Evolutionary conservation across 2,329 filamentous ascomycete genomes (phyloP), one percentile per base, ranked within the genome.

Genomic region (Verticillium dahliae): DNA sequence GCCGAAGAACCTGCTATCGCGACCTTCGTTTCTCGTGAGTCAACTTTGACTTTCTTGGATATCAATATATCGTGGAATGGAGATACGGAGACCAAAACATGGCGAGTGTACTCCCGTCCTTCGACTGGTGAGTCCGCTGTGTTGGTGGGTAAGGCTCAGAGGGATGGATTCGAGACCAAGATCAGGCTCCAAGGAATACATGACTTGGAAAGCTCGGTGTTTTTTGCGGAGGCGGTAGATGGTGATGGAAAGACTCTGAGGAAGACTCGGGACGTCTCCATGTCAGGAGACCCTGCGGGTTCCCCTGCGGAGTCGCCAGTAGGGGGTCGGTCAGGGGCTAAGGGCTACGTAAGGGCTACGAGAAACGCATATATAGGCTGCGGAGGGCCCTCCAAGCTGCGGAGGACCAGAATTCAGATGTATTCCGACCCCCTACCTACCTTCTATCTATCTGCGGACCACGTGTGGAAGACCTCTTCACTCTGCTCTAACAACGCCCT

Each of bases 1-100:
- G 38, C 22, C 15, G 67, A 67, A 22, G 57, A 65, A 4, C 70
- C 70, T 2, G 62, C 67, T 11, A 64, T 75, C 9, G 67, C 70
- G 1, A 67, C 68, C 4, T 65, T 74, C 4, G 15, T 18, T 3
- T 45, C 39, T 18, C 59, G 62, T 7, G 66, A 63, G 1, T 59
- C 56, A 2, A 38, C 66, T 14, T 66, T 69, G 9, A 65, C 63
- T 0, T 61, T 62, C 2, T 64, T 66, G 1, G 70, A 69, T 5
- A 61, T 66, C 56, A 86, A 81, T 69, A 81, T 84, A 2, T 84
- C 79, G 4, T 83, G 80, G 81, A 83, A 83, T 61, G 81, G 81
- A 4, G 79, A 80, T 57, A 83, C 79, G 0, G 75, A 79, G 67
- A 79, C 77, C 0, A 70, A 67, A 3, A 50, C 61, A 4, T 83